Base-by-base conservation (phyloP, 495 filamentous ascomycete genomes). In the Xylaria bambusicola region DNA sequence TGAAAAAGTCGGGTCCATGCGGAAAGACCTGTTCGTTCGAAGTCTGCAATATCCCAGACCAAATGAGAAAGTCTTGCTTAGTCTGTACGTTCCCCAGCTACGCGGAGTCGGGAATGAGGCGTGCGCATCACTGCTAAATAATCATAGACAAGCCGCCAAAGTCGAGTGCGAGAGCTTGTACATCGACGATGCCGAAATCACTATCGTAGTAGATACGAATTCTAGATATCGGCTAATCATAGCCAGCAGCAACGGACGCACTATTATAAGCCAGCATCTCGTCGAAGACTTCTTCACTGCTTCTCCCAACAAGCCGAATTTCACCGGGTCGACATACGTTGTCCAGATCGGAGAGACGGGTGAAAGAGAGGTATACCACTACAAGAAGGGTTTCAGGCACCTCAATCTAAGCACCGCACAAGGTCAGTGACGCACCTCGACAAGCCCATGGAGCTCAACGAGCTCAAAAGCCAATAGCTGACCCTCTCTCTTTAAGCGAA, bases 121-220 rank as follows among this genome's bases (percentile, higher is more conserved):
- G 1, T 23, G 8, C 17, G 4, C 3, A 38, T 23, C 35, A 18
- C 21, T 10, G 8, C 6, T 8, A 8, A n/a, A 6, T 23, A 56
- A 46, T 6, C 5, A 33, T 9, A 67, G 65, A 5, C 58, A 63
- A 60, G 58, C 51, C 6, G 58, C 56, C 1, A 46, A 60, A 31
- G 65, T 70, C 3, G 52, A 65, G 41, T 61, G 53, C 17, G 67
- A 67, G 23, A 64, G 50, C n/a, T 36, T 61, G 24, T 56, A 33
- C 23, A 62, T 70, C 29, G 29, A 38, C 2, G 62, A 66, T 46
- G 60, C 60, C 13, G 62, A 70, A 33, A 26, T 70, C 7, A 17
- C 62, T 10, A 62, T 67, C 18, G 59, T 54, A 0, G 47, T 60
- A 18, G 48, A 59, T 13, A 13, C 10, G 10, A 1, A 63, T 26